A percentile compares a stretch with the other conserved stretches of the same genome.
Conservation (phyloP, 2,329 filamentous ascomycete genomes). For the Verticillium albo-atrum region DNA sequence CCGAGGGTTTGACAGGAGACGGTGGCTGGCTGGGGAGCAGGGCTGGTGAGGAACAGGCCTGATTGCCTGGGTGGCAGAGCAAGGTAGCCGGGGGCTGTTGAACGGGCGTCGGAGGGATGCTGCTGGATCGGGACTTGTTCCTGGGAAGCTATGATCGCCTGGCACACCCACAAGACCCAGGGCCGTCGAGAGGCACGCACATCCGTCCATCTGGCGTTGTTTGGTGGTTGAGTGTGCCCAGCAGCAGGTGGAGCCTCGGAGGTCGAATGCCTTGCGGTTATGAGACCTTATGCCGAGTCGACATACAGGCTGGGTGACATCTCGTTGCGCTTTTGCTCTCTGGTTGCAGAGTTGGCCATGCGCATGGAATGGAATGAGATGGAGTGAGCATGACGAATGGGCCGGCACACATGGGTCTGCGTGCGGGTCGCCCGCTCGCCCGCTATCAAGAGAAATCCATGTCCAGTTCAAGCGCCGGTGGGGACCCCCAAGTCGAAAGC, state of each 20-base stretch:
- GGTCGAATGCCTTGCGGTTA: neutral
- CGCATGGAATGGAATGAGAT: neutral
- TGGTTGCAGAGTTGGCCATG: neutral
- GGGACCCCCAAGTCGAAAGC: neutral
- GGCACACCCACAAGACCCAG: neutral
- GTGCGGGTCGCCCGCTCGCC: too few relatives aligned
- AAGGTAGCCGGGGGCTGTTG: neutral
- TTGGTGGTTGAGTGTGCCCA: neutral
- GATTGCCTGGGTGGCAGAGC: neutral
- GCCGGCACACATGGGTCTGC: neutral
- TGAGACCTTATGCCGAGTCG: neutral
- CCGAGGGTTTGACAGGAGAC: neutral
- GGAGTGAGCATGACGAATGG: neutral
- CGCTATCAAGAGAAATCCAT: neutral
- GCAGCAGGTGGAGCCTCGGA: neutral
- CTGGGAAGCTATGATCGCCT: neutral
- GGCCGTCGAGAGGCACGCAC: neutral
- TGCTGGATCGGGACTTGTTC: neutral
- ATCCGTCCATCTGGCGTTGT: neutral
- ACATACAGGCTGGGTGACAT: neutral
- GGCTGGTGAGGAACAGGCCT: neutral
- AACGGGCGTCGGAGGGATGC: neutral
- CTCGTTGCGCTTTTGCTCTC: neutral
- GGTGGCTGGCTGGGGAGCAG: neutral
- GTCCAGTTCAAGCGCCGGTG: neutral